Percentiles rank a stretch among this genome's conserved stretches.
Conservation (phyloP, 2,329 filamentous ascomycete genomes). For the Exophiala bonariae region DNA sequence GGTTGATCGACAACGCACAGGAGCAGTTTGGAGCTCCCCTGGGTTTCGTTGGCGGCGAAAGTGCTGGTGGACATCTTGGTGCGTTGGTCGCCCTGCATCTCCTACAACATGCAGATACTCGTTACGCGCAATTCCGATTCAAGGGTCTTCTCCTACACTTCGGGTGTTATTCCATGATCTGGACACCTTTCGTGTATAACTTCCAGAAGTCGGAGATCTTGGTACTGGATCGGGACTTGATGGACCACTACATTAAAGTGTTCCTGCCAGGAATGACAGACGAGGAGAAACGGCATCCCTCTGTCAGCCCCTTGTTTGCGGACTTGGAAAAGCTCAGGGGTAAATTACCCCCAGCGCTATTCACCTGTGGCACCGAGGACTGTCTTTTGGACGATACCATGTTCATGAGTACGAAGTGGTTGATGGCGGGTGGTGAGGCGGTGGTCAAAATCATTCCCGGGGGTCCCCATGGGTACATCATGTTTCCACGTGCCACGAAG, state of each 20-base stretch:
- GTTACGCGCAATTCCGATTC: conserved; percentile 41
- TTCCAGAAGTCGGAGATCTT: conserved; percentile 34
- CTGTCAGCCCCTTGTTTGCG: conserved; percentile 53
- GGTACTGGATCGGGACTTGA: conserved; percentile 50
- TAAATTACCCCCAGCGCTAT: conserved; percentile 53
- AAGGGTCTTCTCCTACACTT: conserved; percentile 55
- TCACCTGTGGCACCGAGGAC: conserved; percentile 57
- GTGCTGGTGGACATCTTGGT: conserved; percentile 53
- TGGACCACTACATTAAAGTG: conserved; percentile 47
- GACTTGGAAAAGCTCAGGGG: conserved; percentile 37
- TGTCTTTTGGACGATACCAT: conserved; percentile 53
- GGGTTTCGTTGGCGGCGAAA: conserved; percentile 49
- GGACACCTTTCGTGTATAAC: conserved; percentile 43
- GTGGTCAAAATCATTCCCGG: conserved; percentile 56
- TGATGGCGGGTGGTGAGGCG: conserved; percentile 50
- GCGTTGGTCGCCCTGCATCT: conserved; percentile 50
- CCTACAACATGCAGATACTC: conserved; percentile 34
- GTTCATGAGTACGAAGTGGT: conserved; percentile 57
- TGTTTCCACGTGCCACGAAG: conserved; percentile 23
- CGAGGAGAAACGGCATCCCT: conserved; percentile 45
- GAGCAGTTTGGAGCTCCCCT: conserved; percentile 43
- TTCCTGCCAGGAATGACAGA: conserved; percentile 46
- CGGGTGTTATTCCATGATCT: conserved; percentile 52
- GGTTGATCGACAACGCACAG: conserved; percentile 51
- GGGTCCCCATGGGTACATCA: conserved; percentile 50